Evolutionary conservation across 257 asterid genomes (phyloP).

Genomic region (Nicotiana tomentosiformis): DNA sequence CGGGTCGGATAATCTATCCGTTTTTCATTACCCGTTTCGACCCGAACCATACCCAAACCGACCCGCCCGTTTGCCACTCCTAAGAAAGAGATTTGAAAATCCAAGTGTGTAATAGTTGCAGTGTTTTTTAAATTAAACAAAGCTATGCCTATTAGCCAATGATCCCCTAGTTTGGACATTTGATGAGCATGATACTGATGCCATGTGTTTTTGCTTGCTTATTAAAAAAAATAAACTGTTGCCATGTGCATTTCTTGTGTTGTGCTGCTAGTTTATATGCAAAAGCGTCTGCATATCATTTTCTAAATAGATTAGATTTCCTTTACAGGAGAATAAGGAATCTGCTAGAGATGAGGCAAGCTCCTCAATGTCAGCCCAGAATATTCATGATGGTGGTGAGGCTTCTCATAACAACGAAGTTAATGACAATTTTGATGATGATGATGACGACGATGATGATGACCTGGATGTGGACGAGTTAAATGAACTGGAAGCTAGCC

Average conservation of each 20-base stretch:
- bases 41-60: too few species aligned
- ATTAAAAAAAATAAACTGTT: neutral
- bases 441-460: slow-evolving; percentile 60
- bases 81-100: neutral
- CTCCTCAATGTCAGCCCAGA: slow-evolving; percentile 50
- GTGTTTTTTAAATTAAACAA: neutral
- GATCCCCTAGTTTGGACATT: neutral
- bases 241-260: neutral
- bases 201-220: neutral
- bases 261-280: neutral
- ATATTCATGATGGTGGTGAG: slow-evolving; percentile 26
- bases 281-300: slow-evolving; percentile 4
- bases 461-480: slow-evolving; percentile 85
- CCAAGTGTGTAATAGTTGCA: neutral
- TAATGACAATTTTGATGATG: slow-evolving; percentile 38
- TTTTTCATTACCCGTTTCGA: too few species aligned
- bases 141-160: neutral
- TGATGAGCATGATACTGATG: neutral
- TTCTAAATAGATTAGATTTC: neutral
- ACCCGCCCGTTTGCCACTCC: too few species aligned
- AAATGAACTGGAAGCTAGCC: slow-evolving; percentile 84
- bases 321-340: slow-evolving; percentile 49
- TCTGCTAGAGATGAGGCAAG: slow-evolving; percentile 44
- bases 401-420: slow-evolving; percentile 10
- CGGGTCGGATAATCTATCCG: too few species aligned